Evolutionary conservation across 78 protist genomes (phyloP), one percentile per base, ranked within the genome.

Genomic region (Neovahlkampfia damariscottae): DNA sequence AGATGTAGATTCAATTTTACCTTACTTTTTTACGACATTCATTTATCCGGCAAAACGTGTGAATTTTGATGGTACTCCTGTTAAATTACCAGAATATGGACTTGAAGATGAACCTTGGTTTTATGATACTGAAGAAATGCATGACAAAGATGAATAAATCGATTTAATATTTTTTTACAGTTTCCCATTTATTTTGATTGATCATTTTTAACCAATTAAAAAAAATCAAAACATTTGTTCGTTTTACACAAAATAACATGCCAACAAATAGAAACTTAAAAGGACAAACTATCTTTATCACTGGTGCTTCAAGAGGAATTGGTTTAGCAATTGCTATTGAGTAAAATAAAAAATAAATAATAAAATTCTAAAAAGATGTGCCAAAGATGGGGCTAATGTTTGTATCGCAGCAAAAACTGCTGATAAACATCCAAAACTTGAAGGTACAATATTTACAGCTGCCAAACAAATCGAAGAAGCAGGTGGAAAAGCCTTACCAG

Each of bases 301-400:
- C 84, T 30, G 84, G 84, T 27, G 70, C 76, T n/a, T 28, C 81
- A 7, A 28, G 84, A 10, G 84, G 84, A 38, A 80, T 80, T 67
- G 84, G 84, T n/a, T 58, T 32, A 8, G 69, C 81, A 30, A 73
- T 79, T 36, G 84, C 84, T 2, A 50, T 80, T n/a, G n/a, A n/a
- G n/a, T n/a, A n/a, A n/a, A n/a, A n/a, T n/a, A n/a, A n/a, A n/a
- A n/a, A n/a, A n/a, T n/a, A n/a, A n/a, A n/a, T n/a, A n/a, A n/a
- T n/a, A n/a, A n/a, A n/a, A n/a, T n/a, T n/a, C n/a, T n/a, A n/a
- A n/a, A n/a, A n/a, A 41, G 35, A 27, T 19, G 37, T 1, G 84
- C 84, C 2, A 39, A 74, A 38, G 5, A 1, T 38, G 84, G 84
- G 19, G 2, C 35, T 32, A 74, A 74, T 41, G 62, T 80, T 30